Conservation (phyloP, 345 rosid species). For the Eutrema japonicum region DNA sequence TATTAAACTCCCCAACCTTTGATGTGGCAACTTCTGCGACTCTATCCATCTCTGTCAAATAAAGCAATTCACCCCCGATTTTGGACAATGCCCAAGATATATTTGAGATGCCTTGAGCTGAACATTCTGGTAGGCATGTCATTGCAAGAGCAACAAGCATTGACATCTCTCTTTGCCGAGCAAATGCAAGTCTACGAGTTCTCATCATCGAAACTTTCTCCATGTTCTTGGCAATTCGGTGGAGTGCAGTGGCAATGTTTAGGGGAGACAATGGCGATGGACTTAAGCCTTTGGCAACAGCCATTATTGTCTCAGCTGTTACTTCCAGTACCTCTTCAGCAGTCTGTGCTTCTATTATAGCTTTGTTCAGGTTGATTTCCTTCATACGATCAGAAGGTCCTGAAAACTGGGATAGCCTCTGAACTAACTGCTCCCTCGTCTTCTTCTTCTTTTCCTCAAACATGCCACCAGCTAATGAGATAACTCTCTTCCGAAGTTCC, state of each 20-base stretch:
- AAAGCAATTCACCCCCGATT: slow-evolving; percentile 86
- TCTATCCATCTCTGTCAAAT: slow-evolving; percentile 95
- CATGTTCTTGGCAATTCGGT: slow-evolving; percentile 93
- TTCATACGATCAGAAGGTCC: slow-evolving; percentile 78
- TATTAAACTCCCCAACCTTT: slow-evolving; percentile 72
- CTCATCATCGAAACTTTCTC: slow-evolving; percentile 83
- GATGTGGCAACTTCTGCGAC: slow-evolving; percentile 84
- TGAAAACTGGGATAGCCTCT: slow-evolving; percentile 72
- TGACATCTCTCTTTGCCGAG: slow-evolving; percentile 90
- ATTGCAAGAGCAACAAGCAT: slow-evolving; percentile 88
- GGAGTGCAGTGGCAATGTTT: slow-evolving; percentile 85
- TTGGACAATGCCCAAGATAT: slow-evolving; percentile 92
- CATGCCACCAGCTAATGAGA: slow-evolving; percentile 70
- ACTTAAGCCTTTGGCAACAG: slow-evolving; percentile 83
- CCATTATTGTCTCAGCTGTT: slow-evolving; percentile 70
- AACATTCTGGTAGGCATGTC: slow-evolving; percentile 83
- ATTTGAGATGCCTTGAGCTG: slow-evolving; percentile 92
- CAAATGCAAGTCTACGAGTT: slow-evolving; percentile 68
- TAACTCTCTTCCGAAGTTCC: slow-evolving; percentile 55
- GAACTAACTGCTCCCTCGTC: slow-evolving; percentile 64
- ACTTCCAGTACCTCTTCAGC: slow-evolving; percentile 78
- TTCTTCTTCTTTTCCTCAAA: slow-evolving; percentile 71
- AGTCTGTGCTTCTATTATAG: slow-evolving; percentile 75
- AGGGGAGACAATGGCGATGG: slow-evolving; percentile 89
- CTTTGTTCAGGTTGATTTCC: slow-evolving; percentile 75